phyloP scores from a whole-genome alignment of 225 moss, liverwort and hornwort genomes.

The Rhytidiadelphus loreus region DNA sequence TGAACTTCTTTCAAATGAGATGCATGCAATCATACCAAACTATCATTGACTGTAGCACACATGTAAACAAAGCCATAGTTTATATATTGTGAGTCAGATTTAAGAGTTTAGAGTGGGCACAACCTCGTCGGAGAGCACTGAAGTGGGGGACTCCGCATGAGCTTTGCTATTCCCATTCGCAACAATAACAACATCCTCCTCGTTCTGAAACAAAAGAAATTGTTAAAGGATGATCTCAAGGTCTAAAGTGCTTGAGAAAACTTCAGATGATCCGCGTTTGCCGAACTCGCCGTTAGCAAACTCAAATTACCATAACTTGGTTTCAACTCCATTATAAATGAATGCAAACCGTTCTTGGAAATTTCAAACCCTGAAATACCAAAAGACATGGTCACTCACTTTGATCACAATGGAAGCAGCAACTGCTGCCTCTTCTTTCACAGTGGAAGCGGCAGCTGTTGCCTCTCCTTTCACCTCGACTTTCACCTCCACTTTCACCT shows the following conservation, averaged over 20 bases:
- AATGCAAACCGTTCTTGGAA: neutral
- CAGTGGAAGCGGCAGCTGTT: neutral
- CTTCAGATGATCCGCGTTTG: neutral
- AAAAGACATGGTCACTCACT: neutral
- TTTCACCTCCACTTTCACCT: neutral
- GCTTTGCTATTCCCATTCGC: constrained; percentile 1
- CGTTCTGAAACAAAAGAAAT: neutral
- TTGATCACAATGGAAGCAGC: neutral
- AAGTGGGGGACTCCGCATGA: constrained; percentile 22
- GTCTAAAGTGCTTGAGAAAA: neutral
- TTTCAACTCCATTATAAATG: neutral
- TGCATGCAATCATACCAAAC: neutral
- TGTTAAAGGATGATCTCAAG: neutral
- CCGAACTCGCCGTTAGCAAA: neutral
- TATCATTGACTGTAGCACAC: neutral
- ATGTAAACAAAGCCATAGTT: no score
- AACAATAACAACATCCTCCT: neutral
- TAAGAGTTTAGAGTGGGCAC: neutral
- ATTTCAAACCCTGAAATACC: neutral
- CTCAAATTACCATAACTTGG: neutral
- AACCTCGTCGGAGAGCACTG: constrained; percentile 41
- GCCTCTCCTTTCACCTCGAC: neutral
- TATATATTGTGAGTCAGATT: neutral
- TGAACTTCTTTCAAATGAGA: neutral
- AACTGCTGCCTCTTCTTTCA: neutral